Base-by-base conservation (phyloP, 148 eudicot species). In the Cornus florida region DNA sequence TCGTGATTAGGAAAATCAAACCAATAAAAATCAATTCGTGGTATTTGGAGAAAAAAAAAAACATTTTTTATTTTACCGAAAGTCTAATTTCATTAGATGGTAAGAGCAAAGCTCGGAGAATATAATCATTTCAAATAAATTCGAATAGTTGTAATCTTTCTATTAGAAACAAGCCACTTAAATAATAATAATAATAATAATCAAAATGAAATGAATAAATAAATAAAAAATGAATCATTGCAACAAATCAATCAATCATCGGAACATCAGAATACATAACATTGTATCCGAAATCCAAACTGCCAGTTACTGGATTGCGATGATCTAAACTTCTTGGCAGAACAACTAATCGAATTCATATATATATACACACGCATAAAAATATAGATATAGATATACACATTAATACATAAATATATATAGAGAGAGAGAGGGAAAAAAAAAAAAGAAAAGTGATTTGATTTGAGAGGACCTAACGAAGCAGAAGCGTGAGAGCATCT, bases 401-500 rank as follows among this genome's bases (percentile, higher is more conserved):
- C 38, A 23, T 38, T 20, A 35, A 35, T 35, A 35, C 38, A 35
- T 19, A 74, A 5, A 23, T 4, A 32, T 33, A 35, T 14, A 60
- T 8, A 59, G 56, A 75, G 78, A 65, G 59, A 62, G n/a, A n/a
- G n/a, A n/a, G n/a, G n/a, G n/a, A n/a, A n/a, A n/a, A n/a, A 28
- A 28, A 28, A 28, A 28, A 1, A 28, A 28, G 1, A 28, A 28
- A 28, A 28, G 28, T 28, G 28, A n/a, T 62, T 2, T 60, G 66
- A 13, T 8, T 11, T 19, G 62, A 41, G 53, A 71, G 72, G 35
- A 82, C 84, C 73, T 17, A 72, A 46, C 56, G 80, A 50, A 71
- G 77, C 50, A 22, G 80, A 67, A 72, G 71, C 67, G 46, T 68
- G 62, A 70, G 75, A 32, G 69, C 75, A 64, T 69, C 69, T 57